Percentiles rank a stretch among this genome's conserved stretches.
phyloP scores from a whole-genome alignment of 2,329 filamentous ascomycete species.

The Zasmidium citrigriseum region DNA sequence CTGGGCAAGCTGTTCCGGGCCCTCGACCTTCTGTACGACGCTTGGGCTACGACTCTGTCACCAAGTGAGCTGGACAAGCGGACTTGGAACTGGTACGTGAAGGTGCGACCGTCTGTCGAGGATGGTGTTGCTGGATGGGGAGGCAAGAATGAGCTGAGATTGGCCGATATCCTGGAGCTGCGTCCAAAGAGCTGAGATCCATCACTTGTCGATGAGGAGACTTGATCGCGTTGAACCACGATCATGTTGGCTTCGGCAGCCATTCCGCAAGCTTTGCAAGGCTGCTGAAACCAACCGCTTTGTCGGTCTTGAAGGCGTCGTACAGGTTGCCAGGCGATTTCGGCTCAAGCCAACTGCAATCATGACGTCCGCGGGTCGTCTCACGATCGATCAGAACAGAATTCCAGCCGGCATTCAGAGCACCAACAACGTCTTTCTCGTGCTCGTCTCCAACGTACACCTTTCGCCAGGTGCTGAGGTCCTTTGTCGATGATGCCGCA shows the following conservation, averaged over 20 bases:
- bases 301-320: slow-evolving; percentile 18
- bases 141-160: slow-evolving; percentile 69
- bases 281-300: slow-evolving; percentile 27
- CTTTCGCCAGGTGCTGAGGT: slow-evolving; percentile 34
- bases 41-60: slow-evolving; percentile 68
- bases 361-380: slow-evolving; percentile 11
- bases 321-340: slow-evolving; percentile 16
- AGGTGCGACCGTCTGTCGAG: slow-evolving; percentile 74
- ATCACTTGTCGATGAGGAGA: not conserved
- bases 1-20: slow-evolving; percentile 69
- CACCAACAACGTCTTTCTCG: slow-evolving; percentile 53
- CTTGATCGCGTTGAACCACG: not conserved
- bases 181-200: slow-evolving; percentile 35
- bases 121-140: slow-evolving; percentile 78
- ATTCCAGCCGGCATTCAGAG: slow-evolving; percentile 51
- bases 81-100: slow-evolving; percentile 81
- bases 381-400: slow-evolving; percentile 45
- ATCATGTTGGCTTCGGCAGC: slow-evolving; percentile 16
- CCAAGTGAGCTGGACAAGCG: slow-evolving; percentile 69
- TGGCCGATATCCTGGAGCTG: slow-evolving; percentile 67
- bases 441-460: slow-evolving; percentile 59
- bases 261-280: slow-evolving; percentile 27
- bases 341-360: slow-evolving; percentile 25
- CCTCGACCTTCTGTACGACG: slow-evolving; percentile 69
- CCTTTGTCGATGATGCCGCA: slow-evolving; percentile 20